phyloP scores from a whole-genome alignment of 495 filamentous ascomycete genomes.

The Aspergillus homomorphus region DNA sequence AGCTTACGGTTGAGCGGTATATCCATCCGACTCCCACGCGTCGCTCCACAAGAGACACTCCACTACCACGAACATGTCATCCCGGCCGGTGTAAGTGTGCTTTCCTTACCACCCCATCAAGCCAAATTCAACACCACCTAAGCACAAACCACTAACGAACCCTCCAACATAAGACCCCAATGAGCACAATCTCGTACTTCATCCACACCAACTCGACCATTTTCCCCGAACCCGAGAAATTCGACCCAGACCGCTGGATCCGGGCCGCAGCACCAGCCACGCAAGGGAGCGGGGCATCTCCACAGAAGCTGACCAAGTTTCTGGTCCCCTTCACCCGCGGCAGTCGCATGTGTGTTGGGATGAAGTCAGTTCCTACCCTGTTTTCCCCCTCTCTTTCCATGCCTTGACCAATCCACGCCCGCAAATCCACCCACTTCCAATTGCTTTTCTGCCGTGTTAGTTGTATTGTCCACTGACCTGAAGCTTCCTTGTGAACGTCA shows the following conservation, averaged over 20 bases:
- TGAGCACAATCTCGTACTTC: slow-evolving; percentile 47
- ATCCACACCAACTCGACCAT: slow-evolving; percentile 45
- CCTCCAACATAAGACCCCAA: slow-evolving; percentile 23
- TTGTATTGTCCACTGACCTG: no score
- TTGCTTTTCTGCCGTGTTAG: no score
- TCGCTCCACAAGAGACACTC: slow-evolving; percentile 38
- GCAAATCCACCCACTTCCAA: no score
- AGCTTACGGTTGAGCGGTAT: slow-evolving; percentile 43
- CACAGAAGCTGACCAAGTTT: slow-evolving; percentile 29
- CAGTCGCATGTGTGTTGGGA: slow-evolving; percentile 44
- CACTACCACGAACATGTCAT: slow-evolving; percentile 39
- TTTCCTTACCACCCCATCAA: background rate
- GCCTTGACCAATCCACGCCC: no score
- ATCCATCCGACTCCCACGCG: slow-evolving; percentile 37
- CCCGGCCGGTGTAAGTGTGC: slow-evolving; percentile 30
- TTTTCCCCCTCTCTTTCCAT: no score
- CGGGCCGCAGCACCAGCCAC: slow-evolving; percentile 18
- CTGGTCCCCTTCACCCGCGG: slow-evolving; percentile 46
- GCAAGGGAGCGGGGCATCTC: no score
- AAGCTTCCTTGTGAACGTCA: background rate
- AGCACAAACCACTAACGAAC: no score
- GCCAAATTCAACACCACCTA: no score
- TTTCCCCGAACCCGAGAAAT: slow-evolving; percentile 45
- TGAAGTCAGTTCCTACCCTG: slow-evolving; percentile 31
- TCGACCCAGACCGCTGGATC: slow-evolving; percentile 52